Evolutionary conservation across 23 red algal genomes (phyloP), one percentile per base, ranked within the genome.

Genomic region (Gracilaria vermiculophylla): DNA sequence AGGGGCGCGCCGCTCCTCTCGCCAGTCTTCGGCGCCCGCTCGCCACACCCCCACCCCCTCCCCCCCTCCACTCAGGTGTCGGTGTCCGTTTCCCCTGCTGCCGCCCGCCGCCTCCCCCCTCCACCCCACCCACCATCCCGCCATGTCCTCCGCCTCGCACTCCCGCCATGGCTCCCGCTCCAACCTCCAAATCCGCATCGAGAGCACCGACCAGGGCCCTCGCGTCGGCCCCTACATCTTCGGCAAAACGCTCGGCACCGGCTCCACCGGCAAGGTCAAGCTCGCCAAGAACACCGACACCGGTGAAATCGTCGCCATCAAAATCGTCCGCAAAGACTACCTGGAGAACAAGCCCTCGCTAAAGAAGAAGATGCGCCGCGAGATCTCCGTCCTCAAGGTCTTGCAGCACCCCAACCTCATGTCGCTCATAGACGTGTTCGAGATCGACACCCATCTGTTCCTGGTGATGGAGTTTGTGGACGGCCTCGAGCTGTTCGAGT

Each of bases 381-480:
- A 91, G 62, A 91, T 91, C 56, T 91, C 87, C 62, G 87, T 91
- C 20, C 49, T 91, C 8, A 91, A 91, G 61, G 75, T 91, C 34
- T 49, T 91, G 67, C 72, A 76, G 27, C 95, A 97, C 49, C 95
- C 95, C 0, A 93, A 97, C 54, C 81, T 99, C 39, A 81, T 99
- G 67, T 71, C 72, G 48, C 84, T 99, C 24, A 83, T 93, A 23
- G 97, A 99, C 39, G 93, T 99, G 21, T 99, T 96, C 76, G 97
- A 99, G 58, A 99, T 91, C 33, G 83, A 95, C 9, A 95, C 88
- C 50, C 97, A 99, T 75, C 90, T 99, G 21, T 91, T 97, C 62
- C 83, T 99, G 55, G 97, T 99, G 36, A 88, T 95, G 69, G 97
- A 99, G 88, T 99, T 94, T 66, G 93, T 90, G 43, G 93, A 95